These are phyloP conservation scores for Phialophora macrospora DNA, from an alignment of 2,329 filamentous ascomycete genomes.

Conservation along the genomic window DNA sequence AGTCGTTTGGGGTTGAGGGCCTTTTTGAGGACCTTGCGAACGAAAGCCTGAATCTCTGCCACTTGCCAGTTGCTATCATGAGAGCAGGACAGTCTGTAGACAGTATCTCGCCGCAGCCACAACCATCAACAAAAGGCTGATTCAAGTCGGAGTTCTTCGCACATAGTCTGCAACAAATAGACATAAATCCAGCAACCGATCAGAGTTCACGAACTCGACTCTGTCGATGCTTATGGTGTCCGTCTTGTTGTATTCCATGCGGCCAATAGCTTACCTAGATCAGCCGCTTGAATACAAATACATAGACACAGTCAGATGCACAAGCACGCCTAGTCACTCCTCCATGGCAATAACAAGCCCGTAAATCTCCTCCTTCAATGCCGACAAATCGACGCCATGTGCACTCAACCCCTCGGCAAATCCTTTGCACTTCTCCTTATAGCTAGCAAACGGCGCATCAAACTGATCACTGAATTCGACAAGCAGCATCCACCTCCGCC, in stretches of 20 bases:
- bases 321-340: neutral
- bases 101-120: neutral
- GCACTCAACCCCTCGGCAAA: constrained; percentile 10
- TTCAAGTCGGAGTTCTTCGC: neutral
- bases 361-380: constrained; percentile 10
- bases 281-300: neutral
- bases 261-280: neutral
- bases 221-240: neutral
- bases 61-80: neutral
- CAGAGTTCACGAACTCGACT: neutral
- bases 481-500: constrained; percentile 20
- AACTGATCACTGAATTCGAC: constrained; percentile 25
- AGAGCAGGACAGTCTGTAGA: neutral
- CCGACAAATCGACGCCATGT: constrained; percentile 8
- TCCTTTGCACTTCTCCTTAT: neutral
- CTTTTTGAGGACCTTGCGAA: neutral
- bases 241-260: neutral
- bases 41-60: neutral
- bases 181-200: neutral
- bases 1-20: neutral
- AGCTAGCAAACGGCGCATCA: constrained; percentile 16
- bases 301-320: too few relatives aligned
- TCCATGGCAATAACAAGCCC: constrained; percentile 17
- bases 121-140: neutral
- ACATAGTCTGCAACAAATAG: neutral